Conservation (phyloP, 202 grass and related monocot species). For the Carex arenaria region DNA sequence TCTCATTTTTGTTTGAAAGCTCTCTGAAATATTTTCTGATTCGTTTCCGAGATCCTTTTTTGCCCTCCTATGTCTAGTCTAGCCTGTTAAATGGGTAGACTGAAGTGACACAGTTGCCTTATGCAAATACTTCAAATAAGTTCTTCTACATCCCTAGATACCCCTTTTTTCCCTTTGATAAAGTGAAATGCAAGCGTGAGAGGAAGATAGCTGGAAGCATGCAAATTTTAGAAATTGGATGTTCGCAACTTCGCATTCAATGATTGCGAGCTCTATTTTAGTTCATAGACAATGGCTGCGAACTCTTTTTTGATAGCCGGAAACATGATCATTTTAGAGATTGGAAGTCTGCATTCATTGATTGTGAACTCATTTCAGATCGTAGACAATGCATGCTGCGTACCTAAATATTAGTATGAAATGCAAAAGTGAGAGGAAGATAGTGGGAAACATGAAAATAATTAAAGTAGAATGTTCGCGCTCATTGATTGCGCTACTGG, state of each 20-base stretch:
- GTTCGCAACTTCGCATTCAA: not conserved
- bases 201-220: not conserved
- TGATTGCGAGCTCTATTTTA: not conserved
- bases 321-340: not conserved
- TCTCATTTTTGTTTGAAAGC: not conserved
- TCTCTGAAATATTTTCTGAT: not conserved
- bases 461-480: not conserved
- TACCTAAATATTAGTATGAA: not conserved
- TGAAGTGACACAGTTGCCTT: not conserved
- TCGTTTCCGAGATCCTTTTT: not conserved
- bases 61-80: not conserved
- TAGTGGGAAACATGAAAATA: not conserved
- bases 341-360: not conserved
- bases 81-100: not conserved
- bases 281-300: not conserved
- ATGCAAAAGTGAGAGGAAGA: not conserved
- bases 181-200: not conserved
- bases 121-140: not conserved
- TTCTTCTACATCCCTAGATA: not conserved
- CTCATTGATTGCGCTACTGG: not conserved
- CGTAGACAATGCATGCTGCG: not conserved
- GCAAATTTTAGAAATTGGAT: not conserved
- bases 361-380: not conserved
- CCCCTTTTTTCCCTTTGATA: not conserved
- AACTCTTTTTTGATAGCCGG: not conserved